These are phyloP conservation scores for Pseudogymnoascus sp. DNA, from an alignment of 2,329 filamentous ascomycete species.

Conservation along the genomic window DNA sequence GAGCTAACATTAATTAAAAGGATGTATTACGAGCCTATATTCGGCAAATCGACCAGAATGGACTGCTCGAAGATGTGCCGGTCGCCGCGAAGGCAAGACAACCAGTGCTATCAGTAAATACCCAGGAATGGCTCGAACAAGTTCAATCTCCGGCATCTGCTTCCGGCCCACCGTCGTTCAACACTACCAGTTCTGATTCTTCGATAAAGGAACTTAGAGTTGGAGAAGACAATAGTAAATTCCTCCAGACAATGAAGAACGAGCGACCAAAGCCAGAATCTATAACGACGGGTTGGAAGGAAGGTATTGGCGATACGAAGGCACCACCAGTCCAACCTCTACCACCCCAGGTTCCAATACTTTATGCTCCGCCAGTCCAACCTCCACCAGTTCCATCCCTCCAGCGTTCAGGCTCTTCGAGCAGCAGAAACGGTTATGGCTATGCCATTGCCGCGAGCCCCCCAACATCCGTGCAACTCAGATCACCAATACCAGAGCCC, in stretches of 20 bases:
- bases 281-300: background rate
- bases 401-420: background rate
- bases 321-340: background rate
- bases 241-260: conserved; percentile 23
- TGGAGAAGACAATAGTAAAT: conserved; percentile 27
- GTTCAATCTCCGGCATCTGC: conserved; percentile 14
- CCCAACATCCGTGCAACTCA: background rate
- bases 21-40: conserved; percentile 53
- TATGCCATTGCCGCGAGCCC: background rate
- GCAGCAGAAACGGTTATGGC: background rate
- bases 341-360: background rate
- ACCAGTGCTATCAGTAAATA: conserved; percentile 23
- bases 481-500: conserved; percentile 8
- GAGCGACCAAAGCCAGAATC: conserved; percentile 20
- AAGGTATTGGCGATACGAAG: background rate
- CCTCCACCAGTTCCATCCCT: background rate
- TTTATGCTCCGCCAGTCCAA: background rate
- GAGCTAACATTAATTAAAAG: conserved; percentile 30
- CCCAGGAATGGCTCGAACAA: conserved; percentile 21
- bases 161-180: conserved; percentile 17
- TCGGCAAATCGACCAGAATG: conserved; percentile 47
- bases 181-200: conserved; percentile 15
- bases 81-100: conserved; percentile 22
- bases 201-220: conserved; percentile 21
- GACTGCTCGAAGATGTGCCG: conserved; percentile 41